These are phyloP conservation scores for Elongisporangium senticosum DNA, from an alignment of 352 stramenopile species.

Conservation along the genomic window DNA sequence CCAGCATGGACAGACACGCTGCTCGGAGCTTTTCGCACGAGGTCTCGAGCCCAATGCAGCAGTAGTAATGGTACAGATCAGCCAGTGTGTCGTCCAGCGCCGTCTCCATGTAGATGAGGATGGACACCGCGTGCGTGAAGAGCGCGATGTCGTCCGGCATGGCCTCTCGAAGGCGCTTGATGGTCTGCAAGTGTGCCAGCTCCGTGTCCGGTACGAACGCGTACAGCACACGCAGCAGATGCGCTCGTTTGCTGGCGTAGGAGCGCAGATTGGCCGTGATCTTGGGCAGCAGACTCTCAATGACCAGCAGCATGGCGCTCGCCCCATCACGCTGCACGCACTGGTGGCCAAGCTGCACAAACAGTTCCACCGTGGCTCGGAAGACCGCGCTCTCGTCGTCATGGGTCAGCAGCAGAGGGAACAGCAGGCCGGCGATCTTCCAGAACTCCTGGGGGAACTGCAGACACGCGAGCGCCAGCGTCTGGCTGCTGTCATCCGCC, in stretches of 20 bases:
- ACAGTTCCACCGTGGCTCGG: slow-evolving; percentile 17
- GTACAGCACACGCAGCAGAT: slow-evolving; percentile 54
- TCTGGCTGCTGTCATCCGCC: slow-evolving; percentile 30
- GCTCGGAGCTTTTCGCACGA: slow-evolving; percentile 72
- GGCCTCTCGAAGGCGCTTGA: slow-evolving; percentile 70
- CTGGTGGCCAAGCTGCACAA: slow-evolving; percentile 35
- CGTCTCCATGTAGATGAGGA: slow-evolving; percentile 66
- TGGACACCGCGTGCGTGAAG: slow-evolving; percentile 69
- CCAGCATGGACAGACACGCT: slow-evolving; percentile 73
- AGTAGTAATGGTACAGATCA: slow-evolving; percentile 87
- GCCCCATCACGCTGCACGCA: slow-evolving; percentile 40
- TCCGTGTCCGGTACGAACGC: slow-evolving; percentile 46
- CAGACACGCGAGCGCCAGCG: slow-evolving; percentile 57
- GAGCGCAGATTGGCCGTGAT: slow-evolving; percentile 22
- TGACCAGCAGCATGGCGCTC: slow-evolving; percentile 38
- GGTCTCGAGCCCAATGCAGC: slow-evolving; percentile 71
- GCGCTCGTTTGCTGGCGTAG: slow-evolving; percentile 34
- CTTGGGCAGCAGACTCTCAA: slow-evolving; percentile 50
- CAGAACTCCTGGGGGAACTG: slow-evolving; percentile 83
- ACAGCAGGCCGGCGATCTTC: slow-evolving; percentile 52
- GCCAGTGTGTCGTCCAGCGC: slow-evolving; percentile 65
- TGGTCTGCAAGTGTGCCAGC: slow-evolving; percentile 61
- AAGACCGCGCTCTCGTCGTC: slow-evolving; percentile 47
- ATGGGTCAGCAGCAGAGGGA: slow-evolving; percentile 42
- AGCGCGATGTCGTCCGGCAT: slow-evolving; percentile 54